phyloP scores from a whole-genome alignment of 768 basidiomycete species.

The Hemileccinum impolitum region DNA sequence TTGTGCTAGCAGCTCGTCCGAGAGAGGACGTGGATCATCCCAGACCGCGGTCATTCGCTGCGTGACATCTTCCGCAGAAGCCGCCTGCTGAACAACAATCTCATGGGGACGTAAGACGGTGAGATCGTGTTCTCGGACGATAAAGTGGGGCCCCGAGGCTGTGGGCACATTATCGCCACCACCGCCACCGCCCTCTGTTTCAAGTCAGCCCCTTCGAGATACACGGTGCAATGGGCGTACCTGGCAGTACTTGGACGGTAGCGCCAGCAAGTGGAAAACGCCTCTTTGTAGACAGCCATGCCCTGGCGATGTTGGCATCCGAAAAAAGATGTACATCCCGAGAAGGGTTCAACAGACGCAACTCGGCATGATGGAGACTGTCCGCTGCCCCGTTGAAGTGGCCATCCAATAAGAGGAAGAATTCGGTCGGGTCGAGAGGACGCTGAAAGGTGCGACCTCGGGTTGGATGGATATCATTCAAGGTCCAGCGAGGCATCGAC shows the following conservation, averaged over 20 bases:
- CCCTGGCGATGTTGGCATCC: background rate
- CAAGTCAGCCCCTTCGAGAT: background rate
- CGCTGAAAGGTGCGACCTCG: background rate
- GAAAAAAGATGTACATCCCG: background rate
- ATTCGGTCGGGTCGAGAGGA: background rate
- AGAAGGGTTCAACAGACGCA: background rate
- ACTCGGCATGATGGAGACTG: background rate
- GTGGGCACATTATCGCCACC: too few species aligned
- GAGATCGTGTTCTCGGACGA: conserved; percentile 41
- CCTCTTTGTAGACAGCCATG: conserved; percentile 2
- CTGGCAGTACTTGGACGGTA: background rate
- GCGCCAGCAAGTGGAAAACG: background rate
- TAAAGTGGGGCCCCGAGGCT: conserved; percentile 27
- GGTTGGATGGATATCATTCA: background rate
- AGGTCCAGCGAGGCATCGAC: background rate
- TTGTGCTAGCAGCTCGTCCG: conserved; percentile 40
- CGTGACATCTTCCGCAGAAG: conserved; percentile 35
- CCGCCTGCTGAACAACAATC: conserved; percentile 33
- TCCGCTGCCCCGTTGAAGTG: background rate
- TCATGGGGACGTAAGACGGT: conserved; percentile 32
- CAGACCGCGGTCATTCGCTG: conserved; percentile 28
- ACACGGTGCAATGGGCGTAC: background rate
- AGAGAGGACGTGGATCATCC: conserved; percentile 37
- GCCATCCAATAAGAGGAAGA: background rate
- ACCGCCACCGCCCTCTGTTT: background rate